Evolutionary conservation across 1,139 yeast species (phyloP).

Genomic region (Yamadazyma taylorii): DNA sequence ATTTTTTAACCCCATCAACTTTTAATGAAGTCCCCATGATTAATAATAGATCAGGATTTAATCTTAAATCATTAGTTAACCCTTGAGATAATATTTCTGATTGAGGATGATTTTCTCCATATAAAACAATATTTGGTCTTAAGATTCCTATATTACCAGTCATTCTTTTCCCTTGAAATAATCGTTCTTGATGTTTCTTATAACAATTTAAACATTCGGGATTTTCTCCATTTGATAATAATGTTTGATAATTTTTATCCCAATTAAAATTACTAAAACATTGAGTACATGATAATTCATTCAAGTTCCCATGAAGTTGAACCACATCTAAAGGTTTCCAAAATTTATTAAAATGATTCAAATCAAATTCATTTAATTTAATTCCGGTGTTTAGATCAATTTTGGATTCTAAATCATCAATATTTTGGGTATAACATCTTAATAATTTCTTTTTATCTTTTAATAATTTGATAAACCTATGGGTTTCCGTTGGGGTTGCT

Average conservation of each 20-base stretch:
- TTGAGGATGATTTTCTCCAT: constrained; percentile 79
- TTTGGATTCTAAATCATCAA: constrained; percentile 47
- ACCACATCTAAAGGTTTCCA: constrained; percentile 77
- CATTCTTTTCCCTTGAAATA: constrained; percentile 60
- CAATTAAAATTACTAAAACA: constrained; percentile 65
- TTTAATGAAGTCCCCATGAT: constrained; percentile 77
- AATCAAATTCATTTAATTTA: constrained; percentile 29
- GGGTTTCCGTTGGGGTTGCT: constrained; percentile 85
- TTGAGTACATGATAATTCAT: constrained; percentile 67
- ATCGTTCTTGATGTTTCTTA: constrained; percentile 51
- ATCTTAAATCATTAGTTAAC: constrained; percentile 51
- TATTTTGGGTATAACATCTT: constrained; percentile 83
- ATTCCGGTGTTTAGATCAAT: constrained; percentile 48
- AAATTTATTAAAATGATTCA: constrained; percentile 29
- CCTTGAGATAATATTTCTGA: constrained; percentile 65
- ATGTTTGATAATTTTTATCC: constrained; percentile 50
- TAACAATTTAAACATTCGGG: constrained; percentile 67
- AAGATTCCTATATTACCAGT: constrained; percentile 61
- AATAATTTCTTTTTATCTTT: constrained; percentile 67
- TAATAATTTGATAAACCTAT: constrained; percentile 66
- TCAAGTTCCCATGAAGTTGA: constrained; percentile 88
- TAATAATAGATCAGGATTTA: constrained; percentile 62
- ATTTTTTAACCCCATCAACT: constrained; percentile 69
- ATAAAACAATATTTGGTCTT: constrained; percentile 73
- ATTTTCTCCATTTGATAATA: constrained; percentile 51